Base-by-base conservation (phyloP, 2,329 filamentous ascomycete genomes). In the Dothistroma pini region DNA sequence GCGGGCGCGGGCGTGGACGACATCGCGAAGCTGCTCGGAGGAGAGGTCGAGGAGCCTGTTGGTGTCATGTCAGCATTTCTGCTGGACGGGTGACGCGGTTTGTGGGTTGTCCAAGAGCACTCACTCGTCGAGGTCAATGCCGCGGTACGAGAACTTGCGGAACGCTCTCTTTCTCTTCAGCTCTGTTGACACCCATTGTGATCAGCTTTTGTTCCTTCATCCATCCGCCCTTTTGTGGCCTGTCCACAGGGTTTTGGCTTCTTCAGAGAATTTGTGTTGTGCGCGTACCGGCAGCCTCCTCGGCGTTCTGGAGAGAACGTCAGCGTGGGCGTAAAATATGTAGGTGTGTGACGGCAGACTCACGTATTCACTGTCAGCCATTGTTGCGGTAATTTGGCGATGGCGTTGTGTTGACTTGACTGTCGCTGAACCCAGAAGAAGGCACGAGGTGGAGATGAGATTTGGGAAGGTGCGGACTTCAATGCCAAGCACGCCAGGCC, bases 121-220 rank as follows among this genome's bases (percentile, higher is more conserved):
- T 78, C 93, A 97, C 93, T 96, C 91, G 81, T 99, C 95, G 81
- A 99, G 93, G 83, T 99, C 95, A 82, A 99, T 91, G 79, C 95
- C 95, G 80, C 95, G 91, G 91, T 97, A 99, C 74, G 93, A 95
- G 81, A 97, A 99, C 89, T 97, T 99, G 85, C 92, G 90, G 90
- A 97, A 97, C 75, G 92, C 85, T 93, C 95, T 96, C 86, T 89
- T 96, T 87, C 91, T 96, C 92, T 97, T 99, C 83, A 99, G 85
- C 90, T 97, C 95, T 87, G 77, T 71, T 63, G 53, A 25, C 59
- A 63, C 55, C 60, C 38, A 61, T 61, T 61, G 62, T 68, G 16
- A 69, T 75, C 71, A 76, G 74, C 70, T 66, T 63, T 69, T 72
- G 68, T 44, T 73, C 70, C 74, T 65, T 70, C 70, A 74, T 70